Base-by-base conservation (phyloP, 257 asterid genomes). In the Phtheirospermum japonicum region DNA sequence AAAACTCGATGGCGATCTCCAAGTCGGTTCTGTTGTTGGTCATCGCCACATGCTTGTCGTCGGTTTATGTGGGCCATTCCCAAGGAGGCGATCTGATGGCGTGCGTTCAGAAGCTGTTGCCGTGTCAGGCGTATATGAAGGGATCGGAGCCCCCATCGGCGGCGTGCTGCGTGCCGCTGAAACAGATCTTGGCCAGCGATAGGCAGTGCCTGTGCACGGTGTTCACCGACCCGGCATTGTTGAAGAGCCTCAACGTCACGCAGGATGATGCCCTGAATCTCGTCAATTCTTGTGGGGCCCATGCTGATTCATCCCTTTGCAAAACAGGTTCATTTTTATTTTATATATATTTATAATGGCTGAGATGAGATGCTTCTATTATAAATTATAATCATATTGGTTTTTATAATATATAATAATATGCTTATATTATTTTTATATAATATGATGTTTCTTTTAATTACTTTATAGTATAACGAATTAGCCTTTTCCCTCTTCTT, bases 41-140 rank as follows among this genome's bases (percentile, higher is more conserved):
- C n/a, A n/a, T n/a, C n/a, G n/a, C n/a, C n/a, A n/a, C n/a, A n/a
- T n/a, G n/a, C n/a, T n/a, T n/a, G n/a, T n/a, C n/a, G n/a, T n/a
- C 28, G 49, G 42, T 36, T 32, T 55, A 34, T 14, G 57, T 65
- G 17, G 85, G 63, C 7, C 28, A 61, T 45, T 77, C 64, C 19
- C 54, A 74, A 7, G 36, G 36, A 31, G 76, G 45, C 7, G 66
- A 53, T 26, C 1, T 63, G 1, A 32, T 73, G 75, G 68, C 79
- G 42, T 83, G 90, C 78, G 13, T 83, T 43, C 50, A 60, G 60
- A 59, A 80, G 59, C 70, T 80, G 48, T 4, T 80, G 58, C 82
- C 83, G 2, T 80, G 90, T 37, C 71, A 77, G 67, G 56, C 78
- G 0, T 79, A 61, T 57, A 61, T 83, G 50, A 65, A 73, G 72